Evolutionary conservation across 2,329 filamentous ascomycete species (phyloP).

Genomic region (Blastomyces gilchristii): DNA sequence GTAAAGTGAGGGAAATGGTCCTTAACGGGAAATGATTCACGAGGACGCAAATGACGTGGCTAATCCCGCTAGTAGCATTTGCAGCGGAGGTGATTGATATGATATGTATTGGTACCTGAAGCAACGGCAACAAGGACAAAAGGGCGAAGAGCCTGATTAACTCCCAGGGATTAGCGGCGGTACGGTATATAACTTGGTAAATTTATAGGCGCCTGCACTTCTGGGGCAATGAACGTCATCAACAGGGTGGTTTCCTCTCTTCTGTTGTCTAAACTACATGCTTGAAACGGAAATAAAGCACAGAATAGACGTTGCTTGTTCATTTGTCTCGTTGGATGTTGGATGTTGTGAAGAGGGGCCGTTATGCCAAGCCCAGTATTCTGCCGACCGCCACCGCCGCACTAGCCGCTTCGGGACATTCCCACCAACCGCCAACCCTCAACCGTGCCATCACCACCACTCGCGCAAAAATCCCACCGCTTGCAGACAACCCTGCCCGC

Average conservation of each 20-base stretch:
- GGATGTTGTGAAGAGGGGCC: background rate
- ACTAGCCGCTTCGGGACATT: slow-evolving; percentile 1
- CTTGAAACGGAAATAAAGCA: background rate
- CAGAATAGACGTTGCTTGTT: background rate
- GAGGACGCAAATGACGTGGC: background rate
- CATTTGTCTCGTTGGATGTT: background rate
- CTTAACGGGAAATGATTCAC: background rate
- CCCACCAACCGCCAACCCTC: background rate
- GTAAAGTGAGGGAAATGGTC: background rate
- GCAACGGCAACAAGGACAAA: background rate
- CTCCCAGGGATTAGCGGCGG: background rate
- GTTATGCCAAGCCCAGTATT: background rate
- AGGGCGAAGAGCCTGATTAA: background rate
- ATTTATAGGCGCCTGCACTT: background rate
- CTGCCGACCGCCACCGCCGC: slow-evolving; percentile 10
- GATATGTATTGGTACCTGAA: background rate
- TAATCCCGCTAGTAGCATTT: background rate
- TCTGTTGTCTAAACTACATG: too few species aligned
- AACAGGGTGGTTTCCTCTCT: too few species aligned
- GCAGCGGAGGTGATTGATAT: background rate
- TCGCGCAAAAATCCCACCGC: background rate
- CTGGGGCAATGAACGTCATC: background rate
- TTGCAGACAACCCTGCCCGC: slow-evolving; percentile 3
- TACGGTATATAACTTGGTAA: background rate
- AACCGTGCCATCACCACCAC: background rate